A percentile compares a stretch with the other conserved stretches of the same genome.
Evolutionary conservation across 768 basidiomycete genomes (phyloP).

Genomic region (Artomyces pyxidatus): DNA sequence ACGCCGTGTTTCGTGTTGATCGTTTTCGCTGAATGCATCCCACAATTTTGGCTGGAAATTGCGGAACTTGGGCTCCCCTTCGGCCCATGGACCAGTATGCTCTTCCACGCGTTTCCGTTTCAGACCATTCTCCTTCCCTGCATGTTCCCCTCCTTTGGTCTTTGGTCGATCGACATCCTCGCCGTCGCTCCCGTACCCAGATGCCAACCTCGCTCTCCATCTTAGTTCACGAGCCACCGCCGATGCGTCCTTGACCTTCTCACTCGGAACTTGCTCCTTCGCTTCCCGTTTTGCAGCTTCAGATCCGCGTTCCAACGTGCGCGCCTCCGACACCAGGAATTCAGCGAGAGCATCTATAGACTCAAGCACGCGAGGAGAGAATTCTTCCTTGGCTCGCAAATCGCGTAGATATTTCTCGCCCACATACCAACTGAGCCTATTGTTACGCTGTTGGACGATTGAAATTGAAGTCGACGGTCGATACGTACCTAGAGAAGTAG

Average conservation of each 20-base stretch:
- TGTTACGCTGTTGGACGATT: neutral
- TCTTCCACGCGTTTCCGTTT: conserved; percentile 19
- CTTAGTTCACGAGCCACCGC: conserved; percentile 77
- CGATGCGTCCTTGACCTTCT: conserved; percentile 75
- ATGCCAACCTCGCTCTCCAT: conserved; percentile 66
- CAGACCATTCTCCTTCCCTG: conserved; percentile 17
- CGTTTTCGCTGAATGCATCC: conserved; percentile 43
- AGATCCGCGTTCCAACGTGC: conserved; percentile 59
- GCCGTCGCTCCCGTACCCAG: conserved; percentile 60
- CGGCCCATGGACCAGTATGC: conserved; percentile 9
- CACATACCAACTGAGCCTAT: conserved; percentile 85
- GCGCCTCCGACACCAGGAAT: conserved; percentile 73
- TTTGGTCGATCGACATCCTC: conserved; percentile 37
- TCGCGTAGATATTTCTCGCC: conserved; percentile 75
- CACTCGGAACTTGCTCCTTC: conserved; percentile 73
- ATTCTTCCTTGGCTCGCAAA: conserved; percentile 49
- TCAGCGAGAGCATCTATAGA: conserved; percentile 65
- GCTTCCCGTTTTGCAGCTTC: conserved; percentile 70
- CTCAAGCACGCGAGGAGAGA: conserved; percentile 52
- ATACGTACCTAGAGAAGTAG: conserved; percentile 18
- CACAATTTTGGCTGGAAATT: conserved; percentile 65
- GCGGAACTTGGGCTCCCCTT: conserved; percentile 17
- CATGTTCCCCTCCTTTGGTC: conserved; percentile 28
- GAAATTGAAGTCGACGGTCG: neutral
- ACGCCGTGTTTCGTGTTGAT: conserved; percentile 33